phyloP scores from a whole-genome alignment of 441 rosid species.

The Gossypium trilobum region DNA sequence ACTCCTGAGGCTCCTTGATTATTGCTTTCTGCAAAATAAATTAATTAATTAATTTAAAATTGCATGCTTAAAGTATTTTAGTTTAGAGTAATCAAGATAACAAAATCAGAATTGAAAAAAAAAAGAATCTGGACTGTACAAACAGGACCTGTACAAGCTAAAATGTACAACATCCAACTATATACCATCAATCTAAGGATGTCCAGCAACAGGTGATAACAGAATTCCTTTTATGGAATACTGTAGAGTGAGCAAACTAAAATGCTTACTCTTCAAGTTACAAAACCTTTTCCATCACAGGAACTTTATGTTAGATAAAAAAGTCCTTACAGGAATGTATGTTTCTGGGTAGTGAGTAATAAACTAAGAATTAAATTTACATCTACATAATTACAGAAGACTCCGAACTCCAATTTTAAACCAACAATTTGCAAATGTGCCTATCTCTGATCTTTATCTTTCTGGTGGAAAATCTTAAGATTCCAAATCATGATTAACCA shows the following conservation, averaged over 20 bases:
- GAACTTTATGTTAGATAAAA: not conserved
- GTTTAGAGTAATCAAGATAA: not conserved
- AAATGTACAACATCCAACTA: not conserved
- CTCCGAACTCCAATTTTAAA: not conserved
- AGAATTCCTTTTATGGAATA: not conserved
- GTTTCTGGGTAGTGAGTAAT: not conserved
- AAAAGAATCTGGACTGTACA: not conserved
- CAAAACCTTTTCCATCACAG: not conserved
- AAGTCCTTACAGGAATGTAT: not conserved
- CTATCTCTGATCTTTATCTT: not conserved
- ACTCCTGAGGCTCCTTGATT: slow-evolving; percentile 65
- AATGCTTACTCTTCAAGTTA: not conserved
- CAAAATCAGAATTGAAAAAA: not conserved
- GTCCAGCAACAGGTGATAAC: not conserved
- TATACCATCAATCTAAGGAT: not conserved
- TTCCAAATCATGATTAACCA: not conserved
- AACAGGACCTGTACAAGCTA: slow-evolving; percentile 7
- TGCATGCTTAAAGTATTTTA: not conserved
- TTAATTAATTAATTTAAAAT: slow-evolving; percentile 5
- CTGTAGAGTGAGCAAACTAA: not conserved
- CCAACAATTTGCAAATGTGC: not conserved
- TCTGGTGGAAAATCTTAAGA: not conserved
- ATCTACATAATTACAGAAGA: not conserved
- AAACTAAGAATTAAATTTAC: not conserved
- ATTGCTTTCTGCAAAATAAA: slow-evolving; percentile 67